Evolutionary conservation across 495 filamentous ascomycete genomes (phyloP), one percentile per base, ranked within the genome.

Genomic region (Aspergillus haitiensis): DNA sequence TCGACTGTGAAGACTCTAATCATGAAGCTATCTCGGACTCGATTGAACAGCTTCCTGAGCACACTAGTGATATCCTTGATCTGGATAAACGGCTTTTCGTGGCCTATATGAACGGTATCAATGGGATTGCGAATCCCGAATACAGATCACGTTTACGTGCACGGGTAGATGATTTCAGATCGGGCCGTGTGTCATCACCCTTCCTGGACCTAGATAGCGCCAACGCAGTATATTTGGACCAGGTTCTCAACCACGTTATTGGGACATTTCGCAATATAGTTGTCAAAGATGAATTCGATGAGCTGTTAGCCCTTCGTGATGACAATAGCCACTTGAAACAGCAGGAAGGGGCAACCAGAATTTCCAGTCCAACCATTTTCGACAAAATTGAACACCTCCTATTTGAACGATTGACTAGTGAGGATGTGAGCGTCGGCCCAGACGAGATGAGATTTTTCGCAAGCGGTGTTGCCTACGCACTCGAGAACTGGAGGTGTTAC

Each of bases 401-500:
- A 18, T 64, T 62, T 2, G 68, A 77, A 50, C 65, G 75, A 45
- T 53, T 80, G 48, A 64, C 70, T 33, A 64, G 62, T 36, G 75
- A 68, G 11, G 59, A 57, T 6, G 68, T 76, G 36, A 62, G 70
- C 7, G 66, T 80, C 7, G 65, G 66, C 10, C 63, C 70, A 11
- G 74, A 80, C 48, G 77, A 80, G 55, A 52, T 78, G 50, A 72
- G 75, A 55, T 78, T 80, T 51, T 75, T 80, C 52, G 75, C 77
- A 9, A 74, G 74, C 12, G 73, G 75, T 10, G 60, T 80, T 39
- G 69, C 63, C 9, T 74, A 74, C 46, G 75, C 73, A 0, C 67
- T 80, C 21, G 72, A 72, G 32, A 71, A 68, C 44, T 66, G 71
- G 60, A 64, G 68, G 9, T 44, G 45, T 18, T 63, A 60, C 31